Evolutionary conservation across 2,329 filamentous ascomycete genomes (phyloP).

Genomic region (Botrytis medusae): DNA sequence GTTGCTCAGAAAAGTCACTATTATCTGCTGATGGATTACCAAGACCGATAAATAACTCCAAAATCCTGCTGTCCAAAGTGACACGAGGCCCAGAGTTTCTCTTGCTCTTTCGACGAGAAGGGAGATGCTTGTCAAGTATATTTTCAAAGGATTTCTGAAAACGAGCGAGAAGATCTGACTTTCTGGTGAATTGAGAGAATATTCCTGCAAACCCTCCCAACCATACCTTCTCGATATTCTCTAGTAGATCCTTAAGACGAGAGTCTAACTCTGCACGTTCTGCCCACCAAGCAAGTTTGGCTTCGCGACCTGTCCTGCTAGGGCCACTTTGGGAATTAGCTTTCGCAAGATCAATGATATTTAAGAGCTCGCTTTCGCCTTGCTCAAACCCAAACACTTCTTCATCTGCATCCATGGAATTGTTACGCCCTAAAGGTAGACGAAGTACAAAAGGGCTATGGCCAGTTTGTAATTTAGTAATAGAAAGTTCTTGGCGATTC

Average conservation of each 20-base stretch:
- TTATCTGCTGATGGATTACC: slow-evolving; percentile 69
- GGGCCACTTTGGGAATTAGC: slow-evolving; percentile 74
- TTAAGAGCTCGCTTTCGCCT: slow-evolving; percentile 74
- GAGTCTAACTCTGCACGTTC: slow-evolving; percentile 78
- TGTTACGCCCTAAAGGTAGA: slow-evolving; percentile 79
- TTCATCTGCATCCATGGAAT: slow-evolving; percentile 74
- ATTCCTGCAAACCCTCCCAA: slow-evolving; percentile 92
- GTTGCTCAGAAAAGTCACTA: slow-evolving; percentile 76
- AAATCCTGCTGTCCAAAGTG: slow-evolving; percentile 63
- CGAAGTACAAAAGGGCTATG: slow-evolving; percentile 82
- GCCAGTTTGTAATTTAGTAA: slow-evolving; percentile 78
- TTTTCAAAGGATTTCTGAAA: slow-evolving; percentile 78
- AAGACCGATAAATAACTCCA: slow-evolving; percentile 86
- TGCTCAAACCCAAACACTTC: slow-evolving; percentile 82
- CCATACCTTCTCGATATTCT: slow-evolving; percentile 90
- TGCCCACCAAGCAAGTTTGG: slow-evolving; percentile 85
- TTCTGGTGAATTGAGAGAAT: slow-evolving; percentile 72
- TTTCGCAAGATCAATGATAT: slow-evolving; percentile 81
- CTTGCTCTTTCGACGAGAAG: slow-evolving; percentile 70
- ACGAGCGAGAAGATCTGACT: slow-evolving; percentile 63
- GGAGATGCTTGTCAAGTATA: slow-evolving; percentile 80
- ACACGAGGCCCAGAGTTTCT: slow-evolving; percentile 48
- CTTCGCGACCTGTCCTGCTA: slow-evolving; percentile 70
- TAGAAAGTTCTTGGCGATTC: slow-evolving; percentile 77
- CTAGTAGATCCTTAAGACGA: slow-evolving; percentile 73